These are phyloP conservation scores for Rhodamnia rubescens DNA, from an alignment of 345 rosid genomes.

Conservation along the genomic window DNA sequence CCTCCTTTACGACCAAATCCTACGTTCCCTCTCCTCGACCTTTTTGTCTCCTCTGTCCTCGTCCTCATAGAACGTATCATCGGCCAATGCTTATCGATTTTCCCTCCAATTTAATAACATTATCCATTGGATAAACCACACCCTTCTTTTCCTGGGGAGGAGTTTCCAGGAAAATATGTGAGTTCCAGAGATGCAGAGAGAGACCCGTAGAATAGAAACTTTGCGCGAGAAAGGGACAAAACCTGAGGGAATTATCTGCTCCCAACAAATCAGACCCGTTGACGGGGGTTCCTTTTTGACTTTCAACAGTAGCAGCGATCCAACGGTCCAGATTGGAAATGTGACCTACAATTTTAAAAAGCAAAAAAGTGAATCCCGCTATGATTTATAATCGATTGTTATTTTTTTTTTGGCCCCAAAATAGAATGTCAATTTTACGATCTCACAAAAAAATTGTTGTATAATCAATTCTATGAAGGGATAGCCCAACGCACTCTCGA, in stretches of 20 bases:
- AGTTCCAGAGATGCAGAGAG: background rate
- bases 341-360: too few species aligned
- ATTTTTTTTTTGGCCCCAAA: too few species aligned
- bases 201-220: background rate
- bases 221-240: background rate
- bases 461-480: too few species aligned
- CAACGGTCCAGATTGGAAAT: background rate
- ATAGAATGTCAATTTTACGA: too few species aligned
- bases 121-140: background rate
- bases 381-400: too few species aligned
- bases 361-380: too few species aligned
- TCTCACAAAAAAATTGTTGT: too few species aligned
- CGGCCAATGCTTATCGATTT: background rate
- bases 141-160: background rate
- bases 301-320: background rate
- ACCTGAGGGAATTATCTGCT: background rate
- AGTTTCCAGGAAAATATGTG: background rate
- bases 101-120: background rate
- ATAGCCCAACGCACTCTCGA: background rate
- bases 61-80: background rate
- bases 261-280: background rate
- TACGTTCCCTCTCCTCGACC: background rate
- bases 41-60: background rate
- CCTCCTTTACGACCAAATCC: background rate
- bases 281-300: background rate